phyloP scores from a whole-genome alignment of 2,329 filamentous ascomycete species.

The Botrytis tulipae region DNA sequence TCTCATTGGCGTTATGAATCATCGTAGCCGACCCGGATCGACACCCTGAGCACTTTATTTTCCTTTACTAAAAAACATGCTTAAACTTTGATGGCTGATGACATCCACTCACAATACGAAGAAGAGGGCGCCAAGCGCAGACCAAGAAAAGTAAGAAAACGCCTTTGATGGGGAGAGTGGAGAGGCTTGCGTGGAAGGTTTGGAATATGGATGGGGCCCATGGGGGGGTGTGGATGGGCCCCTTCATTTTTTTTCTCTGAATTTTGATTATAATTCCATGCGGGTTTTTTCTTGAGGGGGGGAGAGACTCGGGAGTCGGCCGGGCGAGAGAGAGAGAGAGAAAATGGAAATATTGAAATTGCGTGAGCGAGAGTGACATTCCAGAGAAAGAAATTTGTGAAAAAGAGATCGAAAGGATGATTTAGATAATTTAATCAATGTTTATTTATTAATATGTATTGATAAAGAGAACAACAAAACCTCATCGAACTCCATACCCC shows the following conservation, averaged over 20 bases:
- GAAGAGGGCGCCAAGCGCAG: neutral
- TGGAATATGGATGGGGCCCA: neutral
- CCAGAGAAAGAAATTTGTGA: neutral
- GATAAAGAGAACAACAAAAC: neutral
- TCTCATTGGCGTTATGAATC: neutral
- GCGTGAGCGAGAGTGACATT: neutral
- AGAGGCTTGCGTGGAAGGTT: slow-evolving; percentile 14
- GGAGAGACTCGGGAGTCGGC: neutral
- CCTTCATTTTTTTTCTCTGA: neutral
- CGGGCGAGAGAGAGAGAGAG: too few species aligned
- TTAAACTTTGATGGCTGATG: slow-evolving; percentile 10
- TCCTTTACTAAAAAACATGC: slow-evolving; percentile 11
- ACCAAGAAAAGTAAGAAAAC: neutral
- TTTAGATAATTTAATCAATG: neutral
- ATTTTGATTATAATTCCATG: neutral
- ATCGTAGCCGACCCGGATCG: neutral
- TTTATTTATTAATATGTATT: neutral
- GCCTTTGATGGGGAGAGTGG: slow-evolving; percentile 11
- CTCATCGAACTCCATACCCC: neutral
- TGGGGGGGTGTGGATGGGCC: neutral
- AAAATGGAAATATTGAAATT: neutral
- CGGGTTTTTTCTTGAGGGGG: neutral
- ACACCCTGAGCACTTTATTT: neutral
- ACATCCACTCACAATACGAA: slow-evolving; percentile 1
- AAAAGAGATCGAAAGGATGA: neutral